Percentiles rank a stretch among this genome's conserved stretches.
Evolutionary conservation across 257 asterid genomes (phyloP).

Genomic region (Lavandula angustifolia): DNA sequence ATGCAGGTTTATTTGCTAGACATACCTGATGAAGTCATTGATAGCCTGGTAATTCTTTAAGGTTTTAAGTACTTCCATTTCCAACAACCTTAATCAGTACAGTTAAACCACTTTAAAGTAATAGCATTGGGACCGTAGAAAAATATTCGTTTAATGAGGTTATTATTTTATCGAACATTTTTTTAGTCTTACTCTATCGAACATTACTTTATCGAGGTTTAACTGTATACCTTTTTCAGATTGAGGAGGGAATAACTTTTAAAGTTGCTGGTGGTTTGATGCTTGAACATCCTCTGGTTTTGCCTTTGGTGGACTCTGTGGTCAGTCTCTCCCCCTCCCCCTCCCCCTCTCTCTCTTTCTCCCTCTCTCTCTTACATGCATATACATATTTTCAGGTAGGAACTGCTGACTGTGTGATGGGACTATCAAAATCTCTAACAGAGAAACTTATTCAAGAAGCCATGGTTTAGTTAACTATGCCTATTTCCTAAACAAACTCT

Average conservation of each 20-base stretch:
- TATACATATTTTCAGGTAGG: constrained; percentile 66
- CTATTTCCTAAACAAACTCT: too few species aligned
- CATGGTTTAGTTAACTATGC: constrained; percentile 42
- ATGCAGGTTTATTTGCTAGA: constrained; percentile 84
- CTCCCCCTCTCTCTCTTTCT: not conserved
- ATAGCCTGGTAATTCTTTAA: constrained; percentile 65
- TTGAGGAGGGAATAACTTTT: constrained; percentile 70
- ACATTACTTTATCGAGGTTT: too few species aligned
- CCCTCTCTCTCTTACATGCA: too few species aligned
- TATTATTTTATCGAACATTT: too few species aligned
- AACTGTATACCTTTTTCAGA: constrained; percentile 53
- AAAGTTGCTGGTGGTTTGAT: constrained; percentile 90
- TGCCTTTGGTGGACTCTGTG: constrained; percentile 79
- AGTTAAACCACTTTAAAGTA: too few species aligned
- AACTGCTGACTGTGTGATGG: constrained; percentile 80
- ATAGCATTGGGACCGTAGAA: too few species aligned
- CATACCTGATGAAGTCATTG: constrained; percentile 76
- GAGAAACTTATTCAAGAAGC: constrained; percentile 71
- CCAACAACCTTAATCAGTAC: too few species aligned
- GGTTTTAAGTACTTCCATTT: too few species aligned
- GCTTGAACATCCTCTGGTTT: constrained; percentile 86
- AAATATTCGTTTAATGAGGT: too few species aligned
- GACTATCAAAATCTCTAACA: constrained; percentile 71
- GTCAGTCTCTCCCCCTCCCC: constrained; percentile 44
- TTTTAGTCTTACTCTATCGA: too few species aligned